Conservation (phyloP, 257 asterid genomes). For the Solanum chmielewskii region DNA sequence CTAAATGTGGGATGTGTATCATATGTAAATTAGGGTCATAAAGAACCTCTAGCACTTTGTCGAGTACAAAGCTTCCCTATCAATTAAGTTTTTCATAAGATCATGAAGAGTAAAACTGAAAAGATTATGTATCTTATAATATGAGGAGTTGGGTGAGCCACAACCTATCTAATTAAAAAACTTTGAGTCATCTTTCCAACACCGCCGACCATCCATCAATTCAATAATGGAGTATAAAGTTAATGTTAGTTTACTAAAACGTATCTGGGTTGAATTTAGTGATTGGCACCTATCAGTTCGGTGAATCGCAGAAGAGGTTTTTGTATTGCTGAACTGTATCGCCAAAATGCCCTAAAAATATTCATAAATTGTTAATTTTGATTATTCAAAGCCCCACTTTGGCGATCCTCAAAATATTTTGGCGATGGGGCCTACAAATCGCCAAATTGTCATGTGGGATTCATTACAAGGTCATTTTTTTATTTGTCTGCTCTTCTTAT, state of each 20-base stretch:
- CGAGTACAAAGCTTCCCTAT: neutral
- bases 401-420: neutral
- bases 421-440: neutral
- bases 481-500: neutral
- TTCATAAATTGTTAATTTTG: neutral
- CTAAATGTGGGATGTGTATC: neutral
- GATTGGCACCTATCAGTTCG: neutral
- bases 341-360: neutral
- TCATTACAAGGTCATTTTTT: neutral
- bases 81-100: too few relatives aligned
- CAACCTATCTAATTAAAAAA: neutral
- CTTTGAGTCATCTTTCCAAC: neutral
- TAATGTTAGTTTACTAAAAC: too few relatives aligned
- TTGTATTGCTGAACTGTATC: neutral
- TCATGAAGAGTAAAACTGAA: neutral
- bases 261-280: neutral
- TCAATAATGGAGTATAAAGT: neutral
- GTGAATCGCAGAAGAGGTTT: neutral
- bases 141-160: neutral
- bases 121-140: too few relatives aligned
- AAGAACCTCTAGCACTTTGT: neutral
- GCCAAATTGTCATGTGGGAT: neutral
- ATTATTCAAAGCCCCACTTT: neutral
- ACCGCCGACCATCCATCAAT: neutral
- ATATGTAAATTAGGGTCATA: neutral